Base-by-base conservation (phyloP, 176 grass and related monocot genomes). In the Hsuehochloa calcarea region DNA sequence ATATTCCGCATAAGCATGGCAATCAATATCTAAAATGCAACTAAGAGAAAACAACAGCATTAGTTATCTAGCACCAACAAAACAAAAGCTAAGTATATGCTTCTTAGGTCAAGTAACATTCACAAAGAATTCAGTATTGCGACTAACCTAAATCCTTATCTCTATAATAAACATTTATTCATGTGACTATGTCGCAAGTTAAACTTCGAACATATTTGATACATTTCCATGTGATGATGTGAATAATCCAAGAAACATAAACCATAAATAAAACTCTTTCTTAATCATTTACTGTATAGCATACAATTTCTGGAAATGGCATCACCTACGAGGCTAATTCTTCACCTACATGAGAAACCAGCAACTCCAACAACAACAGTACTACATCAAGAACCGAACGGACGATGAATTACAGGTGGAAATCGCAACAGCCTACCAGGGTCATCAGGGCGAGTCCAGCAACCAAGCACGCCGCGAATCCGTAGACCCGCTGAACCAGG, bases 381-480 rank as follows among this genome's bases (percentile, higher is more conserved):
- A 10, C 46, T 10, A 68, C 14, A 31, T 19, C 40, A 66, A 55
- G 8, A 73, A 29, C 67, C 15, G 25, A 54, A 56, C 9, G 56
- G 16, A 63, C 4, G 34, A 74, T 17, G n/a, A 72, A 1, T 8
- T 35, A 60, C 22, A 37, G 29, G 82, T 9, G 22, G 1, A 60
- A 67, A 82, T 70, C 12, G 47, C 50, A 59, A n/a, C 55, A 10
- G 31, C 29, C 20, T 95, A 98, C 96, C 96, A 98, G 64, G 63
- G 96, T 82, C 96, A 98, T 95, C 46, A 93, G 86, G n/a, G 85
- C 91, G 49, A 95, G 86, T 67, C 91, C 96, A 50, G 78, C 70
- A 77, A 87, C 87, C 64, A 98, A 81, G 74, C 82, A 95, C 22
- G 78, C 84, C 20, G 85, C 89, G 43, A 98, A 98, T 14, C 83